phyloP scores from a whole-genome alignment of 805 yeast genomes.

The Wickerhamiella sorbophila region DNA sequence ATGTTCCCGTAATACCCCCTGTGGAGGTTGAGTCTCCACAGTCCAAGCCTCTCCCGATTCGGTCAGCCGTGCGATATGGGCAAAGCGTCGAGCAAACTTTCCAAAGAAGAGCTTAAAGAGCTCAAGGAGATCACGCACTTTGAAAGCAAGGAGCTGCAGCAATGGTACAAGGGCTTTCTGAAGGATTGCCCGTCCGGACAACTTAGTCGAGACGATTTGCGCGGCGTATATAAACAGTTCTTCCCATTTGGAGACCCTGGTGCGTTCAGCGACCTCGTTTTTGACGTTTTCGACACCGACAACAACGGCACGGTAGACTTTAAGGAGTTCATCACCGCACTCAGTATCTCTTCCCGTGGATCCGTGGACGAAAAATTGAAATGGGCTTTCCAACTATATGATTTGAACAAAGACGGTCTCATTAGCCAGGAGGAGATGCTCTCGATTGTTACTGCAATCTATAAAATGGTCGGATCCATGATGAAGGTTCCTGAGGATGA shows the following conservation, averaged over 20 bases:
- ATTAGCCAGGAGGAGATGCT: conserved; percentile 68
- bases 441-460: conserved; percentile 65
- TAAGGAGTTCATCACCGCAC: conserved; percentile 78
- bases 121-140: conserved; percentile 79
- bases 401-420: conserved; percentile 63
- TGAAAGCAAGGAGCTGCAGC: conserved; percentile 87
- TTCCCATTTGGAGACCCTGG: conserved; percentile 97
- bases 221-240: conserved; percentile 85
- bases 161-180: conserved; percentile 94
- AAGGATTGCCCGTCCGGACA: conserved; percentile 91
- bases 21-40: too few relatives aligned
- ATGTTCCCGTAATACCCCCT: too few relatives aligned
- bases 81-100: conserved; percentile 79
- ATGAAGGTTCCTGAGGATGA: conserved; percentile 80
- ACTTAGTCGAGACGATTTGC: conserved; percentile 72
- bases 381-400: conserved; percentile 87
- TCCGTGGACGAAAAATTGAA: conserved; percentile 65
- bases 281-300: conserved; percentile 78
- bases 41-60: too few relatives aligned
- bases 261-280: conserved; percentile 76
- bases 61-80: conserved; percentile 51
- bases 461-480: conserved; percentile 93
- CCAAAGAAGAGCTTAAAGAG: conserved; percentile 76
- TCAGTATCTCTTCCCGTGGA: conserved; percentile 80
- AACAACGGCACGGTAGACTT: conserved; percentile 72